Evolutionary conservation across 768 basidiomycete genomes (phyloP), one percentile per base, ranked within the genome.

Genomic region (Astraeus odoratus): DNA sequence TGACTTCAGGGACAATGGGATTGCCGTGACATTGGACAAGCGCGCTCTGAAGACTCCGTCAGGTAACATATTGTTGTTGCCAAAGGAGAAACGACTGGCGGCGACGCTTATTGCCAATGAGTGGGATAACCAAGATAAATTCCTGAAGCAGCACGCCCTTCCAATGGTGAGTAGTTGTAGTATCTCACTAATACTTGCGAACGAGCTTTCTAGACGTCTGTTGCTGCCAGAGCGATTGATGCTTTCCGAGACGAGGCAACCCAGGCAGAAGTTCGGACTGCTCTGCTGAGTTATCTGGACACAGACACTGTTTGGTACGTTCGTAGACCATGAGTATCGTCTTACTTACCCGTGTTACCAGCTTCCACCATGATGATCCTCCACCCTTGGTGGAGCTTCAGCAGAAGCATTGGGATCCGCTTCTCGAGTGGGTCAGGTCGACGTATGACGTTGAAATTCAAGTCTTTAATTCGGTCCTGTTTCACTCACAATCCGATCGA

Each of bases 301-400:
- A 97, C 95, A 2, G 96, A 99, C 62, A 92, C 96, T 1, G 77
- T 96, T 49, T 92, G 88, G 91, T 89, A 48, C 44, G 69, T 57
- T 44, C 12, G 22, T 39, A 13, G 18, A 18, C 20, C 42, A 19
- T n/a, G 18, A 42, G 34, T 35, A 43, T n/a, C 18, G 47, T 42
- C 19, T 5, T 40, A 19, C 39, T 44, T 40, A 50, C 13, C n/a
- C 23, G 8, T 4, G 26, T 48, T 5, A 12, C 23, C 56, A 94
- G 91, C 58, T 96, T 94, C 68, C 84, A 88, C 55, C 77, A 88
- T 58, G 77, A 87, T 38, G 71, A 81, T 50, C 91, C 92, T 7
- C 76, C 77, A 19, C 73, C 77, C 3, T 73, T 98, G 27, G 88
- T 86, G 39, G 67, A 71, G 30, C 70, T 97, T 39, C 95, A 98